Conservation (phyloP, 2,329 filamentous ascomycete species). For the Paracamarosporium sp. region DNA sequence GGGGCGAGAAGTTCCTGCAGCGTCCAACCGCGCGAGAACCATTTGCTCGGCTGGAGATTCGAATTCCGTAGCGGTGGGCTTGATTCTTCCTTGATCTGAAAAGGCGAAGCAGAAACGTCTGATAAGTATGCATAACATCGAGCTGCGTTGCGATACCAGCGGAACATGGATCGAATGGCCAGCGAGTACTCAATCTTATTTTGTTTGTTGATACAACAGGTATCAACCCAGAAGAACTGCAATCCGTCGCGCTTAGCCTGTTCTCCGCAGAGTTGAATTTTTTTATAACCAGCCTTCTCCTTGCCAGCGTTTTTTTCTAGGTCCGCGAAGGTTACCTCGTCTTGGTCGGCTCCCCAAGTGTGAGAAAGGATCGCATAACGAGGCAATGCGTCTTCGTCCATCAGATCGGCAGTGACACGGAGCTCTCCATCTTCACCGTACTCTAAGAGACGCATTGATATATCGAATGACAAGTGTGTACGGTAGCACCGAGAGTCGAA, state of each 20-base stretch:
- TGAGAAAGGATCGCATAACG: too few species aligned
- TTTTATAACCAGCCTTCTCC: not conserved
- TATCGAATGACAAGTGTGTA: too few species aligned
- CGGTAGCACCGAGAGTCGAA: too few species aligned
- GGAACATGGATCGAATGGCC: not conserved
- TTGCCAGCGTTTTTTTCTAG: not conserved
- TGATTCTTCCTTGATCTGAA: too few species aligned
- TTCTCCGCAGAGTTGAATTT: not conserved
- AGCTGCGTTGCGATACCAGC: not conserved
- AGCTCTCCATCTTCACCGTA: too few species aligned
- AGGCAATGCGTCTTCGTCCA: too few species aligned
- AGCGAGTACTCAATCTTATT: not conserved
- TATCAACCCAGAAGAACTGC: not conserved
- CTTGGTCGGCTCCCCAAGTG: too few species aligned
- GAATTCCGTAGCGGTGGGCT: not conserved
- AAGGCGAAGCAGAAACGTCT: too few species aligned
- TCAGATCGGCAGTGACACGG: too few species aligned
- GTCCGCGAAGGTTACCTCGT: not conserved
- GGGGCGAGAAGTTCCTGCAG: not conserved
- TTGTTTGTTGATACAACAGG: not conserved
- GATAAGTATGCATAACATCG: not conserved
- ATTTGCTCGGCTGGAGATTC: not conserved
- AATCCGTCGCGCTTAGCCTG: not conserved
- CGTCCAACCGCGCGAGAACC: not conserved
- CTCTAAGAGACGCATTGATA: too few species aligned